Evolutionary conservation across 2,329 filamentous ascomycete species (phyloP).

Genomic region (Chrysoporthe puriensis): DNA sequence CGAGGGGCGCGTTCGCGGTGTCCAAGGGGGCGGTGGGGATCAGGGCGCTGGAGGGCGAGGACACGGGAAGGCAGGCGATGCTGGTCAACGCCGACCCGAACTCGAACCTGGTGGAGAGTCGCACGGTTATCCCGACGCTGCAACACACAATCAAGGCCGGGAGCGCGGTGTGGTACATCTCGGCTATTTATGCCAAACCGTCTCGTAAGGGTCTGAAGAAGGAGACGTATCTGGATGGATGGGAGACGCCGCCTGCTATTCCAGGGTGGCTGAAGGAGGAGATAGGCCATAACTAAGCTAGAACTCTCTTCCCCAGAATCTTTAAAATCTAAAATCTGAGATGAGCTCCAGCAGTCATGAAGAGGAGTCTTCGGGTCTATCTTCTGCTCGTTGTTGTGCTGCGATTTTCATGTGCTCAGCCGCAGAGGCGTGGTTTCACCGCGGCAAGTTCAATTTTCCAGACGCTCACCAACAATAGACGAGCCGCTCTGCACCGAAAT

Average conservation of each 20-base stretch:
- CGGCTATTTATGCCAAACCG: conserved; percentile 73
- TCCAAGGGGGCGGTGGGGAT: conserved; percentile 61
- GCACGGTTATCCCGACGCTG: conserved; percentile 73
- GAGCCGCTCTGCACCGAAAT: not conserved
- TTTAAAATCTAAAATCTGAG: not conserved
- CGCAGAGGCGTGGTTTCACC: not conserved
- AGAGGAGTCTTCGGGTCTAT: not conserved
- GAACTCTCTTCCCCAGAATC: too few species aligned
- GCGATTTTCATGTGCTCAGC: conserved; percentile 4
- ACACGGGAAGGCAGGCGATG: conserved; percentile 57
- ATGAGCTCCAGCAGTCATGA: not conserved
- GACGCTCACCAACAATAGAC: not conserved
- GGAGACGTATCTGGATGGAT: conserved; percentile 59
- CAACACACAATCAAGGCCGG: conserved; percentile 63
- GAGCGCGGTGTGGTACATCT: conserved; percentile 67
- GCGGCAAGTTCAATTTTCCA: not conserved
- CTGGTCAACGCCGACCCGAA: conserved; percentile 79
- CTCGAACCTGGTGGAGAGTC: conserved; percentile 73
- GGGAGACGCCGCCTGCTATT: conserved; percentile 61
- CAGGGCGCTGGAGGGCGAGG: conserved; percentile 55
- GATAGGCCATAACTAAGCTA: conserved; percentile 40
- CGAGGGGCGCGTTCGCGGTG: conserved; percentile 58
- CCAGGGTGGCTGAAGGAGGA: conserved; percentile 63
- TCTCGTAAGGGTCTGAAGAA: conserved; percentile 54
- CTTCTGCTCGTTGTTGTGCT: not conserved